Evolutionary conservation across 441 rosid species (phyloP).

Genomic region (Euphorbia schlechtendalii): DNA sequence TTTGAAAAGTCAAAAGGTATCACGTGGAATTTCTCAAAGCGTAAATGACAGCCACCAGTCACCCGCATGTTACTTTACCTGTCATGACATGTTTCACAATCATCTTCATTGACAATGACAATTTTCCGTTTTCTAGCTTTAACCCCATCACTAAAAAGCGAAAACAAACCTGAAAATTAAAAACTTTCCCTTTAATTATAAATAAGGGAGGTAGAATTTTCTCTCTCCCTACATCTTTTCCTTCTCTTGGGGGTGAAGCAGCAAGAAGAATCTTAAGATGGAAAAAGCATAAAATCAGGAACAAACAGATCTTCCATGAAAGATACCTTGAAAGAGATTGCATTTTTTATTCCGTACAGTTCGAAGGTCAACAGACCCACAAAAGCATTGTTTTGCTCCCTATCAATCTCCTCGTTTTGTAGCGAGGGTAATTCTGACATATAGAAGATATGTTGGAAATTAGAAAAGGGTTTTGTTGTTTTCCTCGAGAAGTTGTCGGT

Average conservation of each 20-base stretch:
- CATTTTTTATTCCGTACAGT: slow-evolving; percentile 17
- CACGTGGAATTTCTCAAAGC: no score
- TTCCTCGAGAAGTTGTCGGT: slow-evolving; percentile 29
- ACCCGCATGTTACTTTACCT: no score
- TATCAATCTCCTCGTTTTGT: slow-evolving; percentile 7
- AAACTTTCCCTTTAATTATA: not conserved
- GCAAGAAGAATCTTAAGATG: slow-evolving; percentile 11
- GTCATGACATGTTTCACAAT: no score
- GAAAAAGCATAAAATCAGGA: slow-evolving; percentile 17
- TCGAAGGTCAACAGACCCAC: slow-evolving; percentile 13
- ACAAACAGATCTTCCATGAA: slow-evolving; percentile 31
- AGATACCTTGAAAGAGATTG: slow-evolving; percentile 27
- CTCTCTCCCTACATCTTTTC: not conserved
- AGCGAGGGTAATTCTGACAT: not conserved
- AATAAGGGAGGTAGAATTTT: not conserved
- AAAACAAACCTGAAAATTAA: no score
- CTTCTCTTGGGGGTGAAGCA: not conserved
- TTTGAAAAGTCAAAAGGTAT: no score
- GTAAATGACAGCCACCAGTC: no score
- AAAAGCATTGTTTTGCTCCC: slow-evolving; percentile 10
- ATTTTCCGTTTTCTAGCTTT: no score
- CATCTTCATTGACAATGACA: no score
- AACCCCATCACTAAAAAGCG: no score
- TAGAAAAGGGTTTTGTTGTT: slow-evolving; percentile 31
- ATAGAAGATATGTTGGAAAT: slow-evolving; percentile 27